Evolutionary conservation across 805 yeast genomes (phyloP).

Genomic region (Starmerella floris): DNA sequence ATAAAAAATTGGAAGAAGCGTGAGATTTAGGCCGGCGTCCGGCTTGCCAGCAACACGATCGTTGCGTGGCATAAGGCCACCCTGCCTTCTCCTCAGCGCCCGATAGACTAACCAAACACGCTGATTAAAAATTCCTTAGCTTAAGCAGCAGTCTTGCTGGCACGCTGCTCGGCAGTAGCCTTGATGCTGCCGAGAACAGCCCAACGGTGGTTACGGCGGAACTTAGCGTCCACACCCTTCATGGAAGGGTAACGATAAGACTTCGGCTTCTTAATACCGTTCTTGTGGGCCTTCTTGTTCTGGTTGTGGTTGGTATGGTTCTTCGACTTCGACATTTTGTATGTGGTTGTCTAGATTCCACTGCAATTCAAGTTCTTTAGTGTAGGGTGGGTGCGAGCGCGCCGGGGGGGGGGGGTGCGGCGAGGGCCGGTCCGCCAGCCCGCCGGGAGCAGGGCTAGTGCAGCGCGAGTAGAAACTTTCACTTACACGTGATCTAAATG

Average conservation of each 20-base stretch:
- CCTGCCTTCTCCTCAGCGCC: no score
- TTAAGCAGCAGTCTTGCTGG: background rate
- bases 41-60: no score
- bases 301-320: constrained; percentile 99
- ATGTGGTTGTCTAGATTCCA: background rate
- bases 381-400: background rate
- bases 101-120: no score
- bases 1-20: no score
- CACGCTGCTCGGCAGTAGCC: constrained; percentile 48
- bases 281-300: constrained; percentile 98
- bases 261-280: constrained; percentile 99
- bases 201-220: constrained; percentile 98
- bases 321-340: constrained; percentile 93
- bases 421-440: background rate
- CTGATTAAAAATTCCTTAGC: background rate
- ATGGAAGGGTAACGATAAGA: constrained; percentile 95
- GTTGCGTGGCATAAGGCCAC: no score
- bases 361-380: background rate
- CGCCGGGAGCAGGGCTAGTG: background rate
- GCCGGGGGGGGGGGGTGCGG: background rate
- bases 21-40: no score
- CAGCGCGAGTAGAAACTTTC: no score
- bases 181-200: constrained; percentile 96
- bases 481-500: no score
- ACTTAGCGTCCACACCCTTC: constrained; percentile 98